Percentiles rank a stretch among this genome's conserved stretches.
phyloP scores from a whole-genome alignment of 1,139 yeast species.

The Suhomyces bolitotheri region DNA sequence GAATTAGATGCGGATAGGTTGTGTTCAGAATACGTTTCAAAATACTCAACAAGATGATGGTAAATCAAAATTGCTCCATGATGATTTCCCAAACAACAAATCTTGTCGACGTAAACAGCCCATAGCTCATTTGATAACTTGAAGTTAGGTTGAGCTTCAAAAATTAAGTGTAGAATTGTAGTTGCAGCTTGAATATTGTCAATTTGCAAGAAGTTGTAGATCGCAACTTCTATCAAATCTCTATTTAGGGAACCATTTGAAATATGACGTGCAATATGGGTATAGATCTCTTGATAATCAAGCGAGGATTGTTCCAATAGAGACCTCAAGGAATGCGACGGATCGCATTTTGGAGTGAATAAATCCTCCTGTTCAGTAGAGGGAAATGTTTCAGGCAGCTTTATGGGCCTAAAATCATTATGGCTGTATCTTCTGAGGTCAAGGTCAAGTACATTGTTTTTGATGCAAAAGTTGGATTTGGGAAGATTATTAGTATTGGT shows the following conservation, averaged over 20 bases:
- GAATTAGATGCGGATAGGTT: slow-evolving; percentile 18
- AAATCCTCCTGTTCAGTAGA: too few species aligned
- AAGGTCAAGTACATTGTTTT: too few species aligned
- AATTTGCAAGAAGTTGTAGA: slow-evolving; percentile 21
- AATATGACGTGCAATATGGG: slow-evolving; percentile 10
- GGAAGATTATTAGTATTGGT: too few species aligned
- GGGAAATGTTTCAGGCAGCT: too few species aligned
- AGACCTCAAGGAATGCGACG: too few species aligned
- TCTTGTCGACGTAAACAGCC: slow-evolving; percentile 30
- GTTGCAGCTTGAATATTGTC: slow-evolving; percentile 25
- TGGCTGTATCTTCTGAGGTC: too few species aligned
- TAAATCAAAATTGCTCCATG: slow-evolving; percentile 38
- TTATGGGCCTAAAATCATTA: too few species aligned
- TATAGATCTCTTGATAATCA: slow-evolving; percentile 9
- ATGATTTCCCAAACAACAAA: slow-evolving; percentile 28
- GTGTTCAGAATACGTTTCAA: slow-evolving; percentile 20
- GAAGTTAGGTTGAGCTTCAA: slow-evolving; percentile 17
- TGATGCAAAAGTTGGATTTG: too few species aligned
- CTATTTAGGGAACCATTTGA: slow-evolving; percentile 1
- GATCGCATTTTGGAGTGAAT: too few species aligned
- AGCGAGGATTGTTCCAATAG: slow-evolving; percentile 4
- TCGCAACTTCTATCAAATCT: slow-evolving; percentile 23
- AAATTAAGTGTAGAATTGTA: slow-evolving; percentile 25
- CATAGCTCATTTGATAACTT: slow-evolving; percentile 38
- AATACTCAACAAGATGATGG: slow-evolving; percentile 38